phyloP scores from a whole-genome alignment of 2,329 filamentous ascomycete genomes.

The Fusarium sp. region DNA sequence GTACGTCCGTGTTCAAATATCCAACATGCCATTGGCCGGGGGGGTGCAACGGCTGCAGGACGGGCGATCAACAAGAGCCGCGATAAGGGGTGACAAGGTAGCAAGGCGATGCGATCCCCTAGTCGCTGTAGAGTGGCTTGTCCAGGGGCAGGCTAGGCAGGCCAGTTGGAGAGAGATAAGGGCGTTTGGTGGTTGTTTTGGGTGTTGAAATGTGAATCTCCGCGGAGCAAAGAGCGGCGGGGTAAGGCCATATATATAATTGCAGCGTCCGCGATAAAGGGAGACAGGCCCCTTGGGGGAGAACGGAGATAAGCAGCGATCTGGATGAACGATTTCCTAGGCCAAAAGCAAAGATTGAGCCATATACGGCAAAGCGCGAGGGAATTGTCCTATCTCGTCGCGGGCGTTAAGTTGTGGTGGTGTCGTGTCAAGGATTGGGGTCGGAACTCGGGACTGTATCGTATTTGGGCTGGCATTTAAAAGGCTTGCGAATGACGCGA shows the following conservation, averaged over 20 bases:
- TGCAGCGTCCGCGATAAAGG: conserved; percentile 25
- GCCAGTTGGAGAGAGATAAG: conserved; percentile 40
- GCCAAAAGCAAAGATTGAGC: conserved; percentile 7
- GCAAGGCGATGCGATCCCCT: conserved; percentile 34
- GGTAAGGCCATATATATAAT: conserved; percentile 43
- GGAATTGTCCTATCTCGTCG: conserved; percentile 31
- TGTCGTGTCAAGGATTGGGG: conserved; percentile 24
- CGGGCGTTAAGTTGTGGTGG: conserved; percentile 22
- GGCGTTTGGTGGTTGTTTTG: conserved; percentile 36
- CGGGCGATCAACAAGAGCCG: conserved; percentile 36
- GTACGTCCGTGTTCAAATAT: conserved; percentile 39
- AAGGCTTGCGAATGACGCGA: conserved; percentile 5
- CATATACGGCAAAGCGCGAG: conserved; percentile 16
- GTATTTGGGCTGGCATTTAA: conserved; percentile 6
- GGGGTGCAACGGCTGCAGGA: conserved; percentile 27
- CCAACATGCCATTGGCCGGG: conserved; percentile 39
- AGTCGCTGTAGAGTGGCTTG: conserved; percentile 21
- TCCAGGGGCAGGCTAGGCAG: conserved; percentile 9
- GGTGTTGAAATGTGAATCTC: conserved; percentile 45
- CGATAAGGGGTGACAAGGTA: conserved; percentile 28
- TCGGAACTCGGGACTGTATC: conserved; percentile 5
- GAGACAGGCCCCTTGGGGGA: conserved; percentile 12
- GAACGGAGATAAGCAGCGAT: conserved; percentile 34
- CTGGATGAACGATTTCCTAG: conserved; percentile 7
- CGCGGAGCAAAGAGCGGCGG: conserved; percentile 43